Percentiles rank a stretch among this genome's conserved stretches.
Conservation (phyloP, 805 yeast species). For the Cyberlindnera saturnus region DNA sequence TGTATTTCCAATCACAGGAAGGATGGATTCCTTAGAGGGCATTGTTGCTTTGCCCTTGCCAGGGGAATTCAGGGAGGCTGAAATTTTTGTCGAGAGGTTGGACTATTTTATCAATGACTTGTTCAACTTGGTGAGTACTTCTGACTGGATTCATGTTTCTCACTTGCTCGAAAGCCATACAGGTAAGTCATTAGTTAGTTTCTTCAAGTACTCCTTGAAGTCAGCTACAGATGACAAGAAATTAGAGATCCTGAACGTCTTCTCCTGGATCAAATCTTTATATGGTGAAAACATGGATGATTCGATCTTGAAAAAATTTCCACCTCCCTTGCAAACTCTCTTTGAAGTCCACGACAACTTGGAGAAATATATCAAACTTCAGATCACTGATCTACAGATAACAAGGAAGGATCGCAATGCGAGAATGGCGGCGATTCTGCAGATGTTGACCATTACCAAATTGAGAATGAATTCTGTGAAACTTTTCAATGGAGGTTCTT, state of each 20-base stretch:
- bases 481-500: constrained; percentile 27
- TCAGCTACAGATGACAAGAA: constrained; percentile 38
- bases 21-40: constrained; percentile 1
- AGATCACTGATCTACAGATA: constrained; percentile 59
- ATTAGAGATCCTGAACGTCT: constrained; percentile 60
- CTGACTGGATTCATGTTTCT: constrained; percentile 76
- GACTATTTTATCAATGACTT: constrained; percentile 56
- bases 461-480: constrained; percentile 58
- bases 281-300: constrained; percentile 37
- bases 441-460: constrained; percentile 57
- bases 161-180: constrained; percentile 69
- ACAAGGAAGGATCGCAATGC: constrained; percentile 53
- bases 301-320: constrained; percentile 45
- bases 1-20: constrained; percentile 13
- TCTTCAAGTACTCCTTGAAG: constrained; percentile 45
- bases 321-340: constrained; percentile 60
- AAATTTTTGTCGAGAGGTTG: constrained; percentile 54
- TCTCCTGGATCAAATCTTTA: constrained; percentile 60
- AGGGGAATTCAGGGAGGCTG: constrained; percentile 43
- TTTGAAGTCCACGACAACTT: constrained; percentile 64
- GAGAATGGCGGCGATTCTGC: constrained; percentile 62
- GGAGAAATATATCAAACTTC: constrained; percentile 54
- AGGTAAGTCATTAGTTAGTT: constrained; percentile 46
- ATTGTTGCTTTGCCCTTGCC: constrained; percentile 14
- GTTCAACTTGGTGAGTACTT: constrained; percentile 49